Conservation (phyloP, 345 rosid genomes). For the Excoecaria agallocha region DNA sequence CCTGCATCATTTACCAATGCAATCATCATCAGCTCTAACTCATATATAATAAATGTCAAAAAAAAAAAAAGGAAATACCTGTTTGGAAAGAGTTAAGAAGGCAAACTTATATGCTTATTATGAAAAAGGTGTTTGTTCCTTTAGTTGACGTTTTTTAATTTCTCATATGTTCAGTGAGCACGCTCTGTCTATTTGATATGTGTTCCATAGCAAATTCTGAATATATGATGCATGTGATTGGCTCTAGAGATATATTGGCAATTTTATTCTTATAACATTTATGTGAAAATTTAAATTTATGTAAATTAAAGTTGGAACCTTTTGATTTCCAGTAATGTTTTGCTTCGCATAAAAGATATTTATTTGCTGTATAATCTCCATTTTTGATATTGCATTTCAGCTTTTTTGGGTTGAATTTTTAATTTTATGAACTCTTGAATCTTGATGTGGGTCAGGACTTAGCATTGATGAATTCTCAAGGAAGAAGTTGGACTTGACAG, state of each 20-base stretch:
- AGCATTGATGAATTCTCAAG: constrained; percentile 81
- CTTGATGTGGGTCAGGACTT: constrained; percentile 51
- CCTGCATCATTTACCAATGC: no score
- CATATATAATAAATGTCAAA: no score
- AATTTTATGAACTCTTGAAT: background rate
- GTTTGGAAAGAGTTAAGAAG: no score
- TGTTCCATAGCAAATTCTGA: background rate
- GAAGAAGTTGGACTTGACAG: constrained; percentile 93
- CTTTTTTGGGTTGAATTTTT: background rate
- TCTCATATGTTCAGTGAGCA: no score
- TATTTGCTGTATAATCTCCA: background rate
- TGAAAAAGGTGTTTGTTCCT: no score
- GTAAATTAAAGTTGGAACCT: no score
- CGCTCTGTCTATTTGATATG: background rate
- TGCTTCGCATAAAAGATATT: no score
- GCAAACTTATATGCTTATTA: no score
- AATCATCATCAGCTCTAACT: no score
- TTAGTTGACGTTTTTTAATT: no score
- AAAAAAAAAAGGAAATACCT: no score
- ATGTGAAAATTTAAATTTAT: background rate
- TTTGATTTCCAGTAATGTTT: no score
- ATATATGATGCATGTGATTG: background rate
- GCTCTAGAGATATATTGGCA: background rate
- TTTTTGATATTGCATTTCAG: background rate
- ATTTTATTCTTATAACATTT: background rate